Evolutionary conservation across 768 basidiomycete species (phyloP).

Genomic region (Mycena galopus): DNA sequence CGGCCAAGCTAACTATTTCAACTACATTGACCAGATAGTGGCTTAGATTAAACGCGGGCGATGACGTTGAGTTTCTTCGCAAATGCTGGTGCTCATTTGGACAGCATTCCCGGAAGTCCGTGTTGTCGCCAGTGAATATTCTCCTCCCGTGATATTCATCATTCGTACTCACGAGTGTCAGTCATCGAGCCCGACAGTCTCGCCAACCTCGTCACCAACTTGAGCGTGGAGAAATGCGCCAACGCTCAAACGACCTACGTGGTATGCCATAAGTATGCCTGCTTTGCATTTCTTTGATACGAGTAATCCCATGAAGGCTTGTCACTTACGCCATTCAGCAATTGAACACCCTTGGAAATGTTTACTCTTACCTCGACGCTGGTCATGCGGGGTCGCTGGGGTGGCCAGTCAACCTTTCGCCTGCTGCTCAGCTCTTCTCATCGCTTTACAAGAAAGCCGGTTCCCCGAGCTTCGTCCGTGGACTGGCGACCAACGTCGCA

Average conservation of each 20-base stretch:
- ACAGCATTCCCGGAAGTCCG: constrained; percentile 72
- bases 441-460: constrained; percentile 64
- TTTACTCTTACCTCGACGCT: constrained; percentile 74
- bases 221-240: constrained; percentile 68
- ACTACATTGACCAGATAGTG: constrained; percentile 74
- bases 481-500: constrained; percentile 71
- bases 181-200: constrained; percentile 78
- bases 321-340: constrained; percentile 69
- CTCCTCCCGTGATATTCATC: neutral
- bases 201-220: constrained; percentile 78
- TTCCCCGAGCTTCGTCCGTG: constrained; percentile 69
- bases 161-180: neutral
- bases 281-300: no score
- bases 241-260: constrained; percentile 68
- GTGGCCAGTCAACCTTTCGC: constrained; percentile 73
- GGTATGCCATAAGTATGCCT: no score
- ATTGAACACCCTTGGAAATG: constrained; percentile 62
- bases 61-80: neutral
- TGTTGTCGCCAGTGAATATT: constrained; percentile 58
- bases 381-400: constrained; percentile 78
- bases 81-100: constrained; percentile 1
- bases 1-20: constrained; percentile 67
- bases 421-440: constrained; percentile 69
- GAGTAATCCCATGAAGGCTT: constrained; percentile 54
- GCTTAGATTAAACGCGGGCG: constrained; percentile 64